These are phyloP conservation scores for Viridothelium virens DNA, from an alignment of 495 filamentous ascomycete genomes.

Conservation along the genomic window DNA sequence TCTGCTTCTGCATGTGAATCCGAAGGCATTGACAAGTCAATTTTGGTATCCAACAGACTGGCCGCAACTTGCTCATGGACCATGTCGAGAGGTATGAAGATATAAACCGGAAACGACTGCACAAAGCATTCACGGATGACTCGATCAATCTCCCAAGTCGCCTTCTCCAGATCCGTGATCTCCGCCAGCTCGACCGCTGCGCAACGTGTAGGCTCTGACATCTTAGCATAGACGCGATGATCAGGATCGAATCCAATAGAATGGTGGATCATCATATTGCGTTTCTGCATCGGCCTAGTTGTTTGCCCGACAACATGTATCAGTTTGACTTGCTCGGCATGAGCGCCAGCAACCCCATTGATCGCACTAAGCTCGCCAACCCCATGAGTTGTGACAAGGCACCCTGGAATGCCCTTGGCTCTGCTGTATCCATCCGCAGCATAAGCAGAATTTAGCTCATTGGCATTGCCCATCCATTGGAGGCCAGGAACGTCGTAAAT, in stretches of 20 bases:
- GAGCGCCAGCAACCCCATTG: conserved; percentile 35
- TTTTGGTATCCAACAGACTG: conserved; percentile 27
- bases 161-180: conserved; percentile 24
- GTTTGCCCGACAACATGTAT: conserved; percentile 40
- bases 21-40: conserved; percentile 28
- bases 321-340: conserved; percentile 35
- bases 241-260: conserved; percentile 29
- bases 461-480: conserved; percentile 37
- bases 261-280: conserved; percentile 39
- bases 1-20: conserved; percentile 26
- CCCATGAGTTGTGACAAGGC: conserved; percentile 36
- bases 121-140: conserved; percentile 35
- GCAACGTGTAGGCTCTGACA: conserved; percentile 27
- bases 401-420: conserved; percentile 30
- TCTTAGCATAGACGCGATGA: conserved; percentile 33
- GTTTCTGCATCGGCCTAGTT: conserved; percentile 30
- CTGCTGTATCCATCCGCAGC: conserved; percentile 37
- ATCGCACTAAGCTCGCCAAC: conserved; percentile 38
- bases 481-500: conserved; percentile 34
- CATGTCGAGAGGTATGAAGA: conserved; percentile 37
- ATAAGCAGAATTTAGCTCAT: conserved; percentile 36
- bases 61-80: conserved; percentile 28
- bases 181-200: conserved; percentile 32
- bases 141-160: conserved; percentile 36
- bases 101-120: conserved; percentile 33